Conservation (phyloP, 345 rosid genomes). For the Hevea brasiliensis region DNA sequence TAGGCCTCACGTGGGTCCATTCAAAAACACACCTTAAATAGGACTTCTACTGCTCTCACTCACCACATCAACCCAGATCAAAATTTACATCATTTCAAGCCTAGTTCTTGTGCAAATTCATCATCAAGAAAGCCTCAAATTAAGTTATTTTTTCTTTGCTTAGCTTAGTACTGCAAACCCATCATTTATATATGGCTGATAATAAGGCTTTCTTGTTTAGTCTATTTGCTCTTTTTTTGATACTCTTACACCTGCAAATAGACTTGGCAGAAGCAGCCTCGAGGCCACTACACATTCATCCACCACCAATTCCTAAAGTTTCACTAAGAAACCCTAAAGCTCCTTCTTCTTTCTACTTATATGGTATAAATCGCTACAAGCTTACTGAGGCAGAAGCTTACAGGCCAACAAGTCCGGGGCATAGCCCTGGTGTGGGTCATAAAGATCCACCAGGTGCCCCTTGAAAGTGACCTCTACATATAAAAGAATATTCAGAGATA, state of each 20-base stretch:
- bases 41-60: slow-evolving; percentile 17
- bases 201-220: slow-evolving; percentile 8
- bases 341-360: slow-evolving; percentile 4
- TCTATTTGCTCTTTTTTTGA: slow-evolving; percentile 17
- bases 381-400: slow-evolving; percentile 26
- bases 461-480: background rate
- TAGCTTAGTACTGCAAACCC: too few relatives aligned
- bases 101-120: too few relatives aligned
- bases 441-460: slow-evolving; percentile 19
- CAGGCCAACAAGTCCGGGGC: slow-evolving; percentile 52
- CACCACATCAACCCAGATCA: background rate
- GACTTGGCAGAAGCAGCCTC: slow-evolving; percentile 22
- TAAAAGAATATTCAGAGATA: too few relatives aligned
- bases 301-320: slow-evolving; percentile 14
- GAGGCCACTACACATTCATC: slow-evolving; percentile 22
- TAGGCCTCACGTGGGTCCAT: slow-evolving; percentile 21
- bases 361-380: slow-evolving; percentile 31
- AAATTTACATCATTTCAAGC: too few relatives aligned
- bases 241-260: slow-evolving; percentile 24
- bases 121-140: too few relatives aligned
- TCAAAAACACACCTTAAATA: slow-evolving; percentile 27
- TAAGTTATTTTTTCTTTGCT: too few relatives aligned
- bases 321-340: slow-evolving; percentile 6
- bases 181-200: slow-evolving; percentile 24
- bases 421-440: slow-evolving; percentile 56